Conservation (phyloP, 73 alveolate genomes). For the Tetrahymena thermophila region DNA sequence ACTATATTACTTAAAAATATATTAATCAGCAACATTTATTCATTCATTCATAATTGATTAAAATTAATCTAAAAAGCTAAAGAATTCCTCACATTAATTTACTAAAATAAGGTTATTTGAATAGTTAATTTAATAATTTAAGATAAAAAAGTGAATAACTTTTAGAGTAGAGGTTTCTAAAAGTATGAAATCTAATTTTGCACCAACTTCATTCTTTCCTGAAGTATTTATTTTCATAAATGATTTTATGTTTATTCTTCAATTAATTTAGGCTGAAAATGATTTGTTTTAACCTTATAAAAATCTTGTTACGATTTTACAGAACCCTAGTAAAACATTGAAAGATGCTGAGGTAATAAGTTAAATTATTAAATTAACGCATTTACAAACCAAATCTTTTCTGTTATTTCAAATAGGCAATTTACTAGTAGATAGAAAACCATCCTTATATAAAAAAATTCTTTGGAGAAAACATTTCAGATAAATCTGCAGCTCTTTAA, state of each 20-base stretch:
- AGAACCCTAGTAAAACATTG: neutral
- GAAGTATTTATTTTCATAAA: neutral
- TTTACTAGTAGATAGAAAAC: neutral
- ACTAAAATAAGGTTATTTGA: neutral
- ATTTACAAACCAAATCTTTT: neutral
- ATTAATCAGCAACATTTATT: no score
- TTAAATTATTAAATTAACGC: no score
- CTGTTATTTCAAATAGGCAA: neutral
- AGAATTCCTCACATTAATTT: neutral
- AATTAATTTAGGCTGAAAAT: neutral
- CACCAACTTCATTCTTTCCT: neutral
- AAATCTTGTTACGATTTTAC: neutral
- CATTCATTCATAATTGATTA: no score
- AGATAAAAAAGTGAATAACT: neutral
- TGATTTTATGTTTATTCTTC: neutral
- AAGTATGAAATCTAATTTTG: neutral
- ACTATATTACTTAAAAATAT: no score
- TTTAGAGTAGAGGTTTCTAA: neutral
- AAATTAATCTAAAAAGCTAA: no score
- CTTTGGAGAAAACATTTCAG: neutral
- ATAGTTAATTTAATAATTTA: neutral
- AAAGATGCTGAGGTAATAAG: neutral
- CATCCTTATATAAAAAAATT: neutral
- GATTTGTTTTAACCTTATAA: neutral
- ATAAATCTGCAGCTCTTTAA: neutral